These are phyloP conservation scores for Trifolium dubium DNA, from an alignment of 306 rosid genomes.

Conservation along the genomic window DNA sequence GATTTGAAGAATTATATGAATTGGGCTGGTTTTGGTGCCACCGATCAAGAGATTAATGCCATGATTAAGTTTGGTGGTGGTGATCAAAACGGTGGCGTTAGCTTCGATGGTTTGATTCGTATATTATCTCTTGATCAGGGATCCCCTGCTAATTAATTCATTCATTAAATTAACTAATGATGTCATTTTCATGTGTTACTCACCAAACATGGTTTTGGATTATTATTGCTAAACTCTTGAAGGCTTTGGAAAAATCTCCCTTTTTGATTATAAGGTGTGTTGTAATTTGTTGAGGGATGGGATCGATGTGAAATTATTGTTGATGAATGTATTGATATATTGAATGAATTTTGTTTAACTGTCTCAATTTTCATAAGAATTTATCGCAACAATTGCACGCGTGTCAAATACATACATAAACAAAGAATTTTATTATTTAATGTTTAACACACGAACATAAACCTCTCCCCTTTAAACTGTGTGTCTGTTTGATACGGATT, in stretches of 20 bases:
- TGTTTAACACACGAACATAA: too few relatives aligned
- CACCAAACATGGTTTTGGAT: neutral
- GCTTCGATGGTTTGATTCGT: constrained; percentile 69
- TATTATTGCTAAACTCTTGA: neutral
- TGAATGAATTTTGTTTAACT: neutral
- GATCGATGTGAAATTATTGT: neutral
- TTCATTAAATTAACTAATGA: neutral
- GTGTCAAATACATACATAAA: too few relatives aligned
- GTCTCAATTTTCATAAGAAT: neutral
- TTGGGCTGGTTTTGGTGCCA: constrained; percentile 60
- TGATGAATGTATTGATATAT: too few relatives aligned
- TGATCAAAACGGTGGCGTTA: constrained; percentile 60
- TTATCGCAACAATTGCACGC: too few relatives aligned
- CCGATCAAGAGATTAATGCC: constrained; percentile 69
- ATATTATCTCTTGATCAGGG: constrained; percentile 62
- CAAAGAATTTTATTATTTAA: too few relatives aligned
- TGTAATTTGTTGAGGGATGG: neutral
- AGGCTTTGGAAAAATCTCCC: neutral
- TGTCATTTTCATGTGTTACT: too few relatives aligned
- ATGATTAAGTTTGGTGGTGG: constrained; percentile 79
- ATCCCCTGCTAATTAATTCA: neutral
- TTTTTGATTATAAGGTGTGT: neutral
- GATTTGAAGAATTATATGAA: constrained; percentile 78
- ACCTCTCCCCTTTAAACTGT: too few relatives aligned
- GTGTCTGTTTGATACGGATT: too few relatives aligned